Evolutionary conservation across 441 rosid species (phyloP).

Genomic region (Raphanus hybrid): DNA sequence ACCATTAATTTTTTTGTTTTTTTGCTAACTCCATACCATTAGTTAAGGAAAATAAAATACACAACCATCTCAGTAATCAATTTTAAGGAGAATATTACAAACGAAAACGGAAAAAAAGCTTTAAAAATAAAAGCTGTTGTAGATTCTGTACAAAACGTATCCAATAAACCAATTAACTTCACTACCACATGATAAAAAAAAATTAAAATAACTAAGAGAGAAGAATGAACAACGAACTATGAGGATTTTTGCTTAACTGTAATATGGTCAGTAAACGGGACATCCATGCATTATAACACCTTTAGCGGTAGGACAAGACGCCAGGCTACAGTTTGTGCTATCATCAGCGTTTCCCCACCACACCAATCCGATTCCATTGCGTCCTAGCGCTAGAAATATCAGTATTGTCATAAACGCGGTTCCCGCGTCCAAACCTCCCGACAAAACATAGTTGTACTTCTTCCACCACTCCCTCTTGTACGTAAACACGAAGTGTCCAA

Average conservation of each 20-base stretch:
- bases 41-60: too few relatives aligned
- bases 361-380: constrained; percentile 41
- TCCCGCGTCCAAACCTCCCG: constrained; percentile 77
- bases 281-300: constrained; percentile 58
- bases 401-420: constrained; percentile 67
- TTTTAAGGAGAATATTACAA: too few relatives aligned
- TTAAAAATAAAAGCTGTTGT: not conserved
- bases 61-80: too few relatives aligned
- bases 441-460: constrained; percentile 68
- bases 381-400: constrained; percentile 55
- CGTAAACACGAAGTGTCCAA: constrained; percentile 57
- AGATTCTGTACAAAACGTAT: not conserved
- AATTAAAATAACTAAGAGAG: not conserved
- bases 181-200: not conserved
- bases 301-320: constrained; percentile 70
- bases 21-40: too few relatives aligned
- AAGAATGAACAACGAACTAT: not conserved
- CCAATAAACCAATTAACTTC: not conserved
- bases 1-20: too few relatives aligned
- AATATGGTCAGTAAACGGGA: constrained; percentile 47
- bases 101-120: not conserved
- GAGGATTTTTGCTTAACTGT: not conserved
- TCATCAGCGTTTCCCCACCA: constrained; percentile 76
- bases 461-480: constrained; percentile 59
- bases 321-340: constrained; percentile 54